Evolutionary conservation across 2,329 filamentous ascomycete species (phyloP).

Genomic region (Boeremia lycopersici): DNA sequence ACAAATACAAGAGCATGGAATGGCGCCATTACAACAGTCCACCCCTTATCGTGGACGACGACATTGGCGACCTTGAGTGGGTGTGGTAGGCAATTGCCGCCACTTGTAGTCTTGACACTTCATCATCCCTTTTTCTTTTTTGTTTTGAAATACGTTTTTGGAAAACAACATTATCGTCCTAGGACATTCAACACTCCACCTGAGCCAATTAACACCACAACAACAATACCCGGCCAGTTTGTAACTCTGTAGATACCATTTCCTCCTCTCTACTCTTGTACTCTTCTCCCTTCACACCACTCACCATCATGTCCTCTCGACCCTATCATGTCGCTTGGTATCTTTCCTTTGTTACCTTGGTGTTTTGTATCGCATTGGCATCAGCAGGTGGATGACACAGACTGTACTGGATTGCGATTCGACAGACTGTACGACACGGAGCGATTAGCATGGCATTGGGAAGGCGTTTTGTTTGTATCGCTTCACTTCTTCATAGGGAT

Average conservation of each 20-base stretch:
- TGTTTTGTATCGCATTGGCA: conserved; percentile 29
- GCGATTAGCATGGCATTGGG: conserved; percentile 19
- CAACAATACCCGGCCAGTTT: conserved; percentile 34
- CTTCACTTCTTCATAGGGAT: conserved; percentile 42
- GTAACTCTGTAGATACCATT: conserved; percentile 50
- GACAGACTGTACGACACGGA: conserved; percentile 20
- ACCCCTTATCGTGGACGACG: conserved; percentile 55
- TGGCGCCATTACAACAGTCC: conserved; percentile 54
- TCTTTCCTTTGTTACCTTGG: conserved; percentile 42
- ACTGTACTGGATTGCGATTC: conserved; percentile 20
- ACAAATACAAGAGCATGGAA: conserved; percentile 55
- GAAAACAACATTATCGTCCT: conserved; percentile 35
- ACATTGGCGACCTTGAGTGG: conserved; percentile 86
- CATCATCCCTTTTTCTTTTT: conserved; percentile 41
- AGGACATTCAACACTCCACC: conserved; percentile 22
- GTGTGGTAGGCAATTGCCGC: conserved; percentile 83
- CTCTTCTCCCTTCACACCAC: conserved; percentile 16
- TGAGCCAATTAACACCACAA: conserved; percentile 18
- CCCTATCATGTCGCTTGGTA: conserved; percentile 36
- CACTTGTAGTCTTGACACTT: conserved; percentile 62
- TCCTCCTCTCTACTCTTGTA: conserved; percentile 34
- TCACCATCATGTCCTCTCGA: conserved; percentile 27
- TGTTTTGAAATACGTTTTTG: conserved; percentile 25
- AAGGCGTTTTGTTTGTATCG: conserved; percentile 18
- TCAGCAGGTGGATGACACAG: conserved; percentile 20